Evolutionary conservation across 805 yeast genomes (phyloP), one percentile per base, ranked within the genome.

Genomic region (Sugiyamaella smithiae): DNA sequence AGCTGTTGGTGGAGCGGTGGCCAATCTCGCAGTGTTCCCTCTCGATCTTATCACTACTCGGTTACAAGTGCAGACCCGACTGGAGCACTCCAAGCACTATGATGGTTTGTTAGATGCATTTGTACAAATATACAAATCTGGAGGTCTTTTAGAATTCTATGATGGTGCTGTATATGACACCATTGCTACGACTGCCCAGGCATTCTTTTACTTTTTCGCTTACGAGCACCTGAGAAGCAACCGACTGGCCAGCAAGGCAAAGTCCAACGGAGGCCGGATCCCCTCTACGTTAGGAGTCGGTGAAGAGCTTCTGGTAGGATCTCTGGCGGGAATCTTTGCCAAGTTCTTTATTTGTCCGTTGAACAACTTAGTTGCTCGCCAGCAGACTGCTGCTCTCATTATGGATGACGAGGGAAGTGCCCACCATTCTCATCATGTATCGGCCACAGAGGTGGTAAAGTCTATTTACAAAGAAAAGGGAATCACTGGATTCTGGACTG

Each of bases 31-130:
- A 4, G 60, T 62, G 6, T 64, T 53, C 46, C 68, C 68, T 7
- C 54, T 64, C 9, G 67, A 62, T 46, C 53, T 64, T 23, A 58
- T 62, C 29, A 60, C 62, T 25, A 65, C 66, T 6, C 58, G 68
- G 3, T 52, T 62, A 33, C 68, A 64, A 50, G 61, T 64, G n/a
- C 65, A 62, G 47, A 45, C 42, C 33, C 56, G 59, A 37, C 45
- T 31, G n/a, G 28, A 43, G 11, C 16, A 24, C 31, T 22, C 24
- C 37, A 16, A 43, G 38, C 40, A 45, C 60, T 85, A 88, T 62
- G 76, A 68, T 22, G 85, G 89, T 1, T 83, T 95, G 0, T 49
- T 78, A 14, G 88, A 87, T 64, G 95, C 95, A 1, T 82, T 89
- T 59, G 67, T 57, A 31, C 81, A 77, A 58, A 88, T 89, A 80